Evolutionary conservation across 106 monocot genomes (phyloP).

Genomic region (Agapanthus africanus): DNA sequence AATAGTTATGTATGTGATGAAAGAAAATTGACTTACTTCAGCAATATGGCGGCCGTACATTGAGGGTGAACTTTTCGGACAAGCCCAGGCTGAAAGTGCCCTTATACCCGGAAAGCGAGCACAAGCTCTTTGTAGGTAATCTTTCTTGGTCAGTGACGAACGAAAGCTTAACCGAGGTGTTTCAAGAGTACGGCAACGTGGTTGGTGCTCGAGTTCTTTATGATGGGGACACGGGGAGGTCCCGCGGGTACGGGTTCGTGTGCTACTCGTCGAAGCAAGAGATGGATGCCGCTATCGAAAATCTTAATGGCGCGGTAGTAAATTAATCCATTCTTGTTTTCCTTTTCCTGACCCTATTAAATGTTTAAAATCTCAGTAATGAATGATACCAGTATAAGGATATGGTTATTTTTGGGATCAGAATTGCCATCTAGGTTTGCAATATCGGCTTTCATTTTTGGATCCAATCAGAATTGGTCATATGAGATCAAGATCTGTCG

Average conservation of each 20-base stretch:
- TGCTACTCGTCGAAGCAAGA: slow-evolving; percentile 75
- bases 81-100: slow-evolving; percentile 67
- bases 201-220: slow-evolving; percentile 79
- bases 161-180: slow-evolving; percentile 45
- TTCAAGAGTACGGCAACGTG: slow-evolving; percentile 62
- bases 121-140: slow-evolving; percentile 94
- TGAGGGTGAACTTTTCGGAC: slow-evolving; percentile 86
- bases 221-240: slow-evolving; percentile 78
- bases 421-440: no score
- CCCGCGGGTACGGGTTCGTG: slow-evolving; percentile 84
- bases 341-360: no score
- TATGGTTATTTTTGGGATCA: no score
- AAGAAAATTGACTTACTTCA: no score
- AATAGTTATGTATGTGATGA: no score
- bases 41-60: slow-evolving; percentile 66
- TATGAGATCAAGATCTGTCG: no score
- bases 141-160: slow-evolving; percentile 83
- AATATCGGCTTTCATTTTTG: no score
- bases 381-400: no score
- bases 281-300: slow-evolving; percentile 71
- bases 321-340: not conserved
- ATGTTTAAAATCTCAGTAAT: no score
- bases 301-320: slow-evolving; percentile 68
- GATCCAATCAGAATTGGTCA: no score
- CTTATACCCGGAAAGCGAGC: slow-evolving; percentile 70